These are phyloP conservation scores for Microbotryum violaceum DNA, from an alignment of 1,284 basidiomycete species.

Conservation along the genomic window DNA sequence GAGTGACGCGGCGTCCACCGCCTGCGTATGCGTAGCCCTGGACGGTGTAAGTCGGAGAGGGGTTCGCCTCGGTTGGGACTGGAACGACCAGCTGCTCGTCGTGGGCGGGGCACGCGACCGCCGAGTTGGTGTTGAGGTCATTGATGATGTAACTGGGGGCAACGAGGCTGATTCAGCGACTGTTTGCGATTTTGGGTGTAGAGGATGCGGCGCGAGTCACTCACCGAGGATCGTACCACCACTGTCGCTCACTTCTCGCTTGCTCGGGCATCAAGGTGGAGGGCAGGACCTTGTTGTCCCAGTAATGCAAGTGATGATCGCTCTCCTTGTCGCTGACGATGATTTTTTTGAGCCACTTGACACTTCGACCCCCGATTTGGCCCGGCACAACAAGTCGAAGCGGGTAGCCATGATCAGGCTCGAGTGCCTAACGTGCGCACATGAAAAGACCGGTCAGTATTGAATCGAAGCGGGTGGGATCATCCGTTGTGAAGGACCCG, in stretches of 20 bases:
- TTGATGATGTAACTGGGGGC: conserved; percentile 39
- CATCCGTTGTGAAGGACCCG: conserved; percentile 9
- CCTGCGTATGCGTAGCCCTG: conserved; percentile 60
- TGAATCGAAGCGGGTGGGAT: too few relatives aligned
- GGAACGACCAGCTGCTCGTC: conserved; percentile 46
- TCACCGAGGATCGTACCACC: conserved; percentile 58
- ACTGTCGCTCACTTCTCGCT: conserved; percentile 51
- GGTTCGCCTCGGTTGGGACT: conserved; percentile 2
- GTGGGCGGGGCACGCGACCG: conserved; percentile 55
- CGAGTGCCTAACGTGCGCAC: conserved; percentile 28
- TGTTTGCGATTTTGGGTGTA: conserved; percentile 45
- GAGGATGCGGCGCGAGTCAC: conserved; percentile 15
- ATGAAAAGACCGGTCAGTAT: too few relatives aligned
- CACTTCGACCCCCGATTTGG: conserved; percentile 38
- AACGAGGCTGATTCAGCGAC: not conserved
- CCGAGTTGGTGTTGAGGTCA: conserved; percentile 58
- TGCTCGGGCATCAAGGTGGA: conserved; percentile 52
- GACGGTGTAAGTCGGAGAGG: conserved; percentile 41
- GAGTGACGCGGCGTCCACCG: conserved; percentile 55
- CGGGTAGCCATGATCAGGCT: conserved; percentile 61
- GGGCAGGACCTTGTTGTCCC: conserved; percentile 60
- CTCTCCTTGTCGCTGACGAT: conserved; percentile 52
- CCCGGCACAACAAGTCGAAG: conserved; percentile 51
- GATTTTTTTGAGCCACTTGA: conserved; percentile 56
- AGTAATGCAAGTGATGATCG: conserved; percentile 50